Percentiles rank a stretch among this genome's conserved stretches.
Evolutionary conservation across 139 green algal species (phyloP).

Genomic region (Nannochloris sp.): DNA sequence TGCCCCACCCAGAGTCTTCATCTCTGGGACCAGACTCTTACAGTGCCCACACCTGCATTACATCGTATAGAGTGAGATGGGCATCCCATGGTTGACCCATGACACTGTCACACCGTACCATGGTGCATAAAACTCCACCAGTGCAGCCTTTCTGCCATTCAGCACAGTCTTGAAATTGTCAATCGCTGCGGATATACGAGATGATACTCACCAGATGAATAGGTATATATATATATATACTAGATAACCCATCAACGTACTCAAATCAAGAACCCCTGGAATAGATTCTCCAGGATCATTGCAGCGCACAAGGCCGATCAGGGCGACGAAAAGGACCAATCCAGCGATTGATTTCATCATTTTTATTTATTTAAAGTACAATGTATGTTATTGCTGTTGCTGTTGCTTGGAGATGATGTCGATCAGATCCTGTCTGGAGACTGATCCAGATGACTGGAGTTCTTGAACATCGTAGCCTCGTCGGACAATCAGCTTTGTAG

Average conservation of each 20-base stretch:
- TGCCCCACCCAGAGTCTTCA: slow-evolving; percentile 55
- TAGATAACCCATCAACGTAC: slow-evolving; percentile 2
- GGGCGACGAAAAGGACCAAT: background rate
- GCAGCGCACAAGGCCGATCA: background rate
- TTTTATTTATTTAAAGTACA: background rate
- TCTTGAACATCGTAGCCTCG: slow-evolving; percentile 21
- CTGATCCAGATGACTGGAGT: background rate
- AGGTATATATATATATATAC: too few relatives aligned
- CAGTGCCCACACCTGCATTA: slow-evolving; percentile 44
- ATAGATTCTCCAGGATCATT: slow-evolving; percentile 7
- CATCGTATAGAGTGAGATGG: slow-evolving; percentile 16
- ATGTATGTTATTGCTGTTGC: background rate
- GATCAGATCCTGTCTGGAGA: background rate
- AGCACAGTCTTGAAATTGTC: slow-evolving; percentile 56
- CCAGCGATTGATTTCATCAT: background rate
- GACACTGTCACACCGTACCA: background rate
- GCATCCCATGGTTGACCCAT: too few relatives aligned
- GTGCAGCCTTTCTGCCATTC: slow-evolving; percentile 48
- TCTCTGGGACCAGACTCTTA: slow-evolving; percentile 56
- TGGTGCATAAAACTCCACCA: slow-evolving; percentile 39
- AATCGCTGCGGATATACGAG: slow-evolving; percentile 32
- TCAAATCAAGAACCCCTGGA: slow-evolving; percentile 8
- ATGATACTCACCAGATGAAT: background rate
- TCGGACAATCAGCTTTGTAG: slow-evolving; percentile 18
- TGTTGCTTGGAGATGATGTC: background rate